These are phyloP conservation scores for Pilobolus umbonatus DNA, from an alignment of 192 early-diverging fungal species.

Conservation along the genomic window DNA sequence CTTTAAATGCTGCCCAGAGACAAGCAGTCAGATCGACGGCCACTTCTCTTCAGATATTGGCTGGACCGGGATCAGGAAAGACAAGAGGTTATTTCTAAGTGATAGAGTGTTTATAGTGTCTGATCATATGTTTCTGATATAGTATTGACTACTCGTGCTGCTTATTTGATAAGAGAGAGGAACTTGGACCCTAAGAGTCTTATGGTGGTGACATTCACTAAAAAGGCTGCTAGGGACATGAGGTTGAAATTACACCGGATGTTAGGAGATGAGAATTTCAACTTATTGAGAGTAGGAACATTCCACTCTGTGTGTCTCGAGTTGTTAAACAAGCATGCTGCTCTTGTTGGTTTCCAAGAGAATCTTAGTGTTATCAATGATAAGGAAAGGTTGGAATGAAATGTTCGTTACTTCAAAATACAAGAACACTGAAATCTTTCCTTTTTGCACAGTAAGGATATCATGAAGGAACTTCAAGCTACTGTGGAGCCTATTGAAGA, in stretches of 20 bases:
- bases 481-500: too few relatives aligned
- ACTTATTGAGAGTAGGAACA: conserved; percentile 13
- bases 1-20: not conserved
- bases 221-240: conserved; percentile 28
- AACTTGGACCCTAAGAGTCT: conserved; percentile 1
- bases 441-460: too few relatives aligned
- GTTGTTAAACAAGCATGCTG: conserved; percentile 4
- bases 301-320: conserved; percentile 12
- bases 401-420: too few relatives aligned
- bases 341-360: conserved; percentile 6
- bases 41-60: conserved; percentile 16
- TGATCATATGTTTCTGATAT: not conserved
- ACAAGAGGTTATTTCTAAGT: conserved; percentile 14
- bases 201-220: conserved; percentile 27
- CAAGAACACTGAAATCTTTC: too few relatives aligned
- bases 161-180: conserved; percentile 10
- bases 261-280: not conserved
- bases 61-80: conserved; percentile 28
- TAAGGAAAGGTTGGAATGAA: too few relatives aligned
- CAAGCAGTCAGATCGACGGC: not conserved
- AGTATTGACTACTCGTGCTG: conserved; percentile 26
- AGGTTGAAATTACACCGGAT: conserved; percentile 2
- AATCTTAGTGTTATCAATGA: too few relatives aligned
- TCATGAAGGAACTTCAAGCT: too few relatives aligned
- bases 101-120: not conserved